These are phyloP conservation scores for Limnanthes douglasii DNA, from an alignment of 345 rosid genomes.

Conservation along the genomic window DNA sequence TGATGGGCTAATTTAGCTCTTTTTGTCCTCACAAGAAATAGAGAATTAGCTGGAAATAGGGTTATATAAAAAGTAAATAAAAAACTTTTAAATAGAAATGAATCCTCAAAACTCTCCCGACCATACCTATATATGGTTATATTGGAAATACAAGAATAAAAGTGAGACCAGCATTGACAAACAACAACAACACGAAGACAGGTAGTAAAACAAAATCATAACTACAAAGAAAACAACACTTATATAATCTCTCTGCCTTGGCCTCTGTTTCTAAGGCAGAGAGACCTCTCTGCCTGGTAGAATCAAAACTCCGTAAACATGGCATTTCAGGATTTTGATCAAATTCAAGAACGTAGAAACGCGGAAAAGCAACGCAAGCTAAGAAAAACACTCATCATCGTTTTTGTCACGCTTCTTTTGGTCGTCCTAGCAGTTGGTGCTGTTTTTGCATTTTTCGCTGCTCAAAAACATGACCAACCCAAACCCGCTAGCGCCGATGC, in stretches of 20 bases:
- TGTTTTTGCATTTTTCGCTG: constrained; percentile 18
- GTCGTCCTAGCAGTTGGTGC: constrained; percentile 24
- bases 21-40: too few species aligned
- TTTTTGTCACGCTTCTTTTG: constrained; percentile 16
- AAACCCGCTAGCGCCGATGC: not conserved
- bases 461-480: constrained; percentile 7
- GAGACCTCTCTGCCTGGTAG: constrained; percentile 24
- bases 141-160: constrained; percentile 9
- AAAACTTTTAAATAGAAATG: constrained; percentile 10
- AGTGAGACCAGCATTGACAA: constrained; percentile 8
- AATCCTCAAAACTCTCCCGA: constrained; percentile 47
- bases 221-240: constrained; percentile 1
- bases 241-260: constrained; percentile 34
- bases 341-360: constrained; percentile 48
- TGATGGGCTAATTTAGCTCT: too few species aligned
- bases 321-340: constrained; percentile 90
- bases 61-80: too few species aligned
- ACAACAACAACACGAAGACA: not conserved
- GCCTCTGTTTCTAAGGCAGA: constrained; percentile 36
- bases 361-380: constrained; percentile 38
- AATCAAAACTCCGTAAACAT: constrained; percentile 12
- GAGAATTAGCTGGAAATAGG: too few species aligned
- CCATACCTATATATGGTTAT: constrained; percentile 23
- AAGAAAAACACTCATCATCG: constrained; percentile 27
- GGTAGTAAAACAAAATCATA: constrained; percentile 3